Conservation (phyloP, 495 filamentous ascomycete species). For the Penicillium waksmanii region DNA sequence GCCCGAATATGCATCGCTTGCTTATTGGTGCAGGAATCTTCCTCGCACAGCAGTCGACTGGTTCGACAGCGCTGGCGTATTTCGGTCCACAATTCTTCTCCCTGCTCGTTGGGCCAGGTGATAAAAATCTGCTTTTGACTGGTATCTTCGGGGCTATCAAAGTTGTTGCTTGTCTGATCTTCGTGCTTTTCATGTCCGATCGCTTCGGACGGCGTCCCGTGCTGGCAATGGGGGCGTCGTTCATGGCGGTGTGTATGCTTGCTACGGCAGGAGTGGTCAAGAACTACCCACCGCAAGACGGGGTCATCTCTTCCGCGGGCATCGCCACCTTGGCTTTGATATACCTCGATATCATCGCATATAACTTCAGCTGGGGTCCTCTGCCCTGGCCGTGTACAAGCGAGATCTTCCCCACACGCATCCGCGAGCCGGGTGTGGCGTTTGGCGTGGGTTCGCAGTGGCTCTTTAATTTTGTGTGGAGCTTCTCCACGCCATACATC, state of each 20-base stretch:
- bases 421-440: conserved; percentile 53
- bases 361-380: conserved; percentile 48
- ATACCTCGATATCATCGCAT: conserved; percentile 52
- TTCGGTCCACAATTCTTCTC: conserved; percentile 57
- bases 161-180: conserved; percentile 51
- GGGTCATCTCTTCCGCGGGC: conserved; percentile 44
- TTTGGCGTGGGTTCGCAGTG: conserved; percentile 53
- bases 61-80: conserved; percentile 58
- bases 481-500: conserved; percentile 55
- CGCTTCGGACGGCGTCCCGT: conserved; percentile 57
- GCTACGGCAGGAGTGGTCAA: conserved; percentile 58
- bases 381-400: conserved; percentile 41
- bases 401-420: conserved; percentile 55
- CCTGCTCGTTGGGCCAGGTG: conserved; percentile 53
- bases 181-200: conserved; percentile 58
- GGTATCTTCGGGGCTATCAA: conserved; percentile 58
- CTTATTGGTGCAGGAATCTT: conserved; percentile 46
- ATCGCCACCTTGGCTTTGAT: conserved; percentile 53
- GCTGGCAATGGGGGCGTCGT: conserved; percentile 54
- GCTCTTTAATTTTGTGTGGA: conserved; percentile 59
- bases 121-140: conserved; percentile 47
- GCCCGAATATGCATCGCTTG: conserved; percentile 48
- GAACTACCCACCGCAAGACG: conserved; percentile 45
- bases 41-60: conserved; percentile 53
- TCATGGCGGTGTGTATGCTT: conserved; percentile 58